Conservation (phyloP, 192 early-diverging fungal species). For the Cetraspora pellucida region DNA sequence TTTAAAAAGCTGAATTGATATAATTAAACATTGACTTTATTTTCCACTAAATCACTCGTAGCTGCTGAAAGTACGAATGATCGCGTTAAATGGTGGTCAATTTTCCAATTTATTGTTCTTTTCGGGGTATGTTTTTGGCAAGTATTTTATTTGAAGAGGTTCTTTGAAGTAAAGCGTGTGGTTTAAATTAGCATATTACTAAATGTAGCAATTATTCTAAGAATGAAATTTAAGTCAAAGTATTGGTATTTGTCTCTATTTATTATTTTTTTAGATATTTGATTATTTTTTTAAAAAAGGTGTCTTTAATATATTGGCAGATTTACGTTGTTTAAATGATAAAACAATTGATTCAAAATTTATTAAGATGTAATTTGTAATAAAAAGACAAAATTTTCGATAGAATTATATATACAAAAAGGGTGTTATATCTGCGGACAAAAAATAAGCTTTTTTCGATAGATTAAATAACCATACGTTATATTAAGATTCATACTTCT, state of each 20-base stretch:
- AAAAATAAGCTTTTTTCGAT: too few relatives aligned
- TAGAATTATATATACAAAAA: too few relatives aligned
- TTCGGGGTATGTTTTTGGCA: constrained; percentile 71
- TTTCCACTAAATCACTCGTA: constrained; percentile 33
- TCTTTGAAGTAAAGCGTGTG: constrained; percentile 71
- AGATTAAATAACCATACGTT: too few relatives aligned
- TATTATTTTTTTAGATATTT: background rate
- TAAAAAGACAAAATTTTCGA: too few relatives aligned
- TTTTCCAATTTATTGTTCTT: constrained; percentile 65
- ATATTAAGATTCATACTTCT: too few relatives aligned
- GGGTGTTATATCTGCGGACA: too few relatives aligned
- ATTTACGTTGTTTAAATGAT: too few relatives aligned
- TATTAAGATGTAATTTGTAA: too few relatives aligned
- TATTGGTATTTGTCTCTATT: background rate
- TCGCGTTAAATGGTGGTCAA: constrained; percentile 79
- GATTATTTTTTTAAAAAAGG: too few relatives aligned
- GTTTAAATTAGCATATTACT: constrained; percentile 43
- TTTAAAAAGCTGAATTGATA: background rate
- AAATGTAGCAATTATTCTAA: background rate
- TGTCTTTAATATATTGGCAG: too few relatives aligned
- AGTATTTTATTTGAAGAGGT: constrained; percentile 73
- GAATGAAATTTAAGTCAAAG: background rate
- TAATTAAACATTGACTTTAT: background rate
- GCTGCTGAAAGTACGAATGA: constrained; percentile 79
- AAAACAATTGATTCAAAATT: too few relatives aligned